Base-by-base conservation (phyloP, 2,329 filamentous ascomycete genomes). In the Trichoderma endophyticum region DNA sequence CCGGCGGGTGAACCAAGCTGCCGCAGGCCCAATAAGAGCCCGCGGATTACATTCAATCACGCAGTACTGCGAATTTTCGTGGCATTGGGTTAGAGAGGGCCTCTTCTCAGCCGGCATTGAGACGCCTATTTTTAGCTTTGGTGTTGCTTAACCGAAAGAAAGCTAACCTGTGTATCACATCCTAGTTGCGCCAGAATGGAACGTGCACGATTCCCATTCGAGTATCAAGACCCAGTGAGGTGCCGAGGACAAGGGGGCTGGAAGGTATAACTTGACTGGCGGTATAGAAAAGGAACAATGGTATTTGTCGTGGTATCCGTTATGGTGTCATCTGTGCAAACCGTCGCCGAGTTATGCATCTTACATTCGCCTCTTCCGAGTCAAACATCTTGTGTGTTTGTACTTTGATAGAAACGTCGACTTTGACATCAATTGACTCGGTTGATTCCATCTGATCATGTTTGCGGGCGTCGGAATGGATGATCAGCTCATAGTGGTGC, bases 21-120 rank as follows among this genome's bases (percentile, higher is more conserved):
- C 67, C 67, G 67, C 67, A 70, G 57, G 67, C n/a, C 67, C 67
- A 70, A 70, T 70, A 54, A 62, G 67, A n/a, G 34, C 21, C 67
- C 67, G 67, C 57, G 9, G 56, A 70, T 70, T 70, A 70, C 67
- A 57, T 34, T 24, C 21, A 6, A 21, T n/a, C 21, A n/a, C 32
- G 57, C 39, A 54, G 21, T n/a, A 51, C 28, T 28, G 36, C 28
- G 34, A 69, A 24, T 32, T 43, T 26, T 69, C 66, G 56, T 69
- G 56, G 26, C 18, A 48, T 67, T 6, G 21, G n/a, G 21, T 32
- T 60, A 43, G 12, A 30, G 3, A 28, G 24, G n/a, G 54, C 28
- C 14, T 26, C 9, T 34, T 14, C 18, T 39, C 15, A 54, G 28
- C 57, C 64, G 32, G 32, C 26, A 57, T 26, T 56, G 51, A 15